Percentiles rank a stretch among this genome's conserved stretches.
Evolutionary conservation across 768 basidiomycete species (phyloP).

Genomic region (Tulasnella sp.): DNA sequence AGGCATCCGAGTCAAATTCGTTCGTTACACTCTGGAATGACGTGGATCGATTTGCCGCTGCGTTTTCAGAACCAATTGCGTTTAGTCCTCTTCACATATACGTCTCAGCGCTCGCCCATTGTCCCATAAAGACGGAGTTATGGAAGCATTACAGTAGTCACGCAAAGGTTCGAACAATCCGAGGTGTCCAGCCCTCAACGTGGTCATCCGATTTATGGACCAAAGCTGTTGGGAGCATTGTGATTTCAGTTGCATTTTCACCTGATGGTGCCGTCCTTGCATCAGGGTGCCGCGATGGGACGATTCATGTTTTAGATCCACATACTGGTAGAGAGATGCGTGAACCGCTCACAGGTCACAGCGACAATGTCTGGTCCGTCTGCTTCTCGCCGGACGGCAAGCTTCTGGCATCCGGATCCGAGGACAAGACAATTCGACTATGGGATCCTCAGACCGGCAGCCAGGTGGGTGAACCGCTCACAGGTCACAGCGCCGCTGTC

Average conservation of each 20-base stretch:
- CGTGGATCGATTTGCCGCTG: background rate
- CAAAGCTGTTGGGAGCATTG: background rate
- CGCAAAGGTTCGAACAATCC: background rate
- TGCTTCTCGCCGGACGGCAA: constrained; percentile 21
- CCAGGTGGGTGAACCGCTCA: constrained; percentile 10
- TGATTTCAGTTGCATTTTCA: background rate
- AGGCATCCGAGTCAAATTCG: too few relatives aligned
- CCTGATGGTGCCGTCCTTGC: background rate
- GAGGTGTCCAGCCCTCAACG: background rate
- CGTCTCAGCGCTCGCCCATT: background rate
- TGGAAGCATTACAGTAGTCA: background rate
- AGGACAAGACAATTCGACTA: constrained; percentile 17
- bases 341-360: background rate
- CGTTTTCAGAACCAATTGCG: background rate
- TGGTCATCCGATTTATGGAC: background rate
- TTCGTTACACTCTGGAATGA: background rate
- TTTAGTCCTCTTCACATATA: background rate
- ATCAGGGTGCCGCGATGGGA: background rate
- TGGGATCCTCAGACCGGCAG: constrained; percentile 43
- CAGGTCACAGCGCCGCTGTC: background rate
- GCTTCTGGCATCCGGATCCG: background rate
- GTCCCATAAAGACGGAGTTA: background rate
- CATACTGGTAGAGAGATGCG: background rate
- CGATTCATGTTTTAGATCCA: background rate
- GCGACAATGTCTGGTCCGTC: background rate